Percentiles rank a stretch among this genome's conserved stretches.
Conservation (phyloP, 441 rosid genomes). For the Isatis lusitanica region DNA sequence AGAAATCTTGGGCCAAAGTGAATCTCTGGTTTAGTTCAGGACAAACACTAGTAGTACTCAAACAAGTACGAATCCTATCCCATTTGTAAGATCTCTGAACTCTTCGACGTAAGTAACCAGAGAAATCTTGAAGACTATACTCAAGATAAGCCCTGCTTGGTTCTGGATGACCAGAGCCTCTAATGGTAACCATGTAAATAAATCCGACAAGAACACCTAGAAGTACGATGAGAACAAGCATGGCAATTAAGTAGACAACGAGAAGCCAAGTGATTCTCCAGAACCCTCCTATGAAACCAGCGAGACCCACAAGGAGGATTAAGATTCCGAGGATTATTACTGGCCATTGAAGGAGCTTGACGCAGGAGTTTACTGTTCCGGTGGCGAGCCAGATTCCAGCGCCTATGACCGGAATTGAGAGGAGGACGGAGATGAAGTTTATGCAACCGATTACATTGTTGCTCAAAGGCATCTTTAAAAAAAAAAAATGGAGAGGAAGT, state of each 20-base stretch:
- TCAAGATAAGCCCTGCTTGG: constrained; percentile 81
- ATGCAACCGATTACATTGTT: constrained; percentile 82
- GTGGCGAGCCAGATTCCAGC: constrained; percentile 82
- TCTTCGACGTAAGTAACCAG: constrained; percentile 68
- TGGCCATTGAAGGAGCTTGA: constrained; percentile 89
- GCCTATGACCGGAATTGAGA: constrained; percentile 80
- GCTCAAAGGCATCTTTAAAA: constrained; percentile 70
- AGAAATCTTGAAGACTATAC: constrained; percentile 68
- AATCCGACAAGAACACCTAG: constrained; percentile 66
- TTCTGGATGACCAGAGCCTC: constrained; percentile 69
- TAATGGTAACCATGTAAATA: constrained; percentile 67
- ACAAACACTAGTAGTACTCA: constrained; percentile 62
- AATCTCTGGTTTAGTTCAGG: constrained; percentile 70
- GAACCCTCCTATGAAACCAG: constrained; percentile 82
- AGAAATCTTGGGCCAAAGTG: constrained; percentile 80
- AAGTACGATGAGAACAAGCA: constrained; percentile 68
- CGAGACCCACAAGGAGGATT: constrained; percentile 59
- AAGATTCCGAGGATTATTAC: constrained; percentile 72
- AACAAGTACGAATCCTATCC: constrained; percentile 71
- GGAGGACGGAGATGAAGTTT: constrained; percentile 79
- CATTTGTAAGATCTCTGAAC: constrained; percentile 81
- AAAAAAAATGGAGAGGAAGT: neutral
- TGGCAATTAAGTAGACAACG: constrained; percentile 59
- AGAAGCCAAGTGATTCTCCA: constrained; percentile 85
- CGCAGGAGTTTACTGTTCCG: constrained; percentile 72